A percentile compares a stretch with the other conserved stretches of the same genome.
Conservation (phyloP, 371 early-diverging fungal genomes). For the Massospora cicadina region DNA sequence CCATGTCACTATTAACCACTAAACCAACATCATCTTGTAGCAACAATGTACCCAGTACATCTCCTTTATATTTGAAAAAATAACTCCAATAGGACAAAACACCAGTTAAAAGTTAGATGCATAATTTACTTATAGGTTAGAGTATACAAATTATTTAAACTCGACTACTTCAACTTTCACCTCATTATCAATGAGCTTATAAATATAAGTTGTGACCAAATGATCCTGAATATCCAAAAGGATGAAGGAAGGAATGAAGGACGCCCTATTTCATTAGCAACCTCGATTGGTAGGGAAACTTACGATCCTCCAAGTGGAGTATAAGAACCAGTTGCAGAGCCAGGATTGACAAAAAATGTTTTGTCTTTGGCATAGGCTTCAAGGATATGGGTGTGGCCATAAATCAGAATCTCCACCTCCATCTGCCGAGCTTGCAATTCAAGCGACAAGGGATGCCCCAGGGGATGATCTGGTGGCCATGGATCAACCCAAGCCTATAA, state of each 20-base stretch:
- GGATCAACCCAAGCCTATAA: conserved; percentile 63
- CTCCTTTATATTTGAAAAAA: too few relatives aligned
- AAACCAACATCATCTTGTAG: too few relatives aligned
- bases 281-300: conserved; percentile 4
- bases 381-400: conserved; percentile 75
- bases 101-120: too few relatives aligned
- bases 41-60: too few relatives aligned
- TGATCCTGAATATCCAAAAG: conserved; percentile 79
- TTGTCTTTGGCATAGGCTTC: conserved; percentile 81
- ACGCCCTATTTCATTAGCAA: conserved; percentile 17
- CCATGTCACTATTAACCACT: too few relatives aligned
- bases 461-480: conserved; percentile 81
- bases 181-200: conserved; percentile 73
- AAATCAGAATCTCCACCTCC: conserved; percentile 77
- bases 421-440: conserved; percentile 63
- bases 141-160: conserved; percentile 31
- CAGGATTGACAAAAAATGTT: conserved; percentile 83
- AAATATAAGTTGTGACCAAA: conserved; percentile 68
- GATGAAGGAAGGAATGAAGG: conserved; percentile 73
- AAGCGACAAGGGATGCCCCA: conserved; percentile 65
- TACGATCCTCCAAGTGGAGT: conserved; percentile 13
- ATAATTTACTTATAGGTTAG: too few relatives aligned
- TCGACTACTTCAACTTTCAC: conserved; percentile 86
- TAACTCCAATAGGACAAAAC: too few relatives aligned
- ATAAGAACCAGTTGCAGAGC: conserved; percentile 82